A percentile compares a stretch with the other conserved stretches of the same genome.
These are phyloP conservation scores for Arthrinium phaeospermum DNA, from an alignment of 2,329 filamentous ascomycete genomes.

Conservation along the genomic window DNA sequence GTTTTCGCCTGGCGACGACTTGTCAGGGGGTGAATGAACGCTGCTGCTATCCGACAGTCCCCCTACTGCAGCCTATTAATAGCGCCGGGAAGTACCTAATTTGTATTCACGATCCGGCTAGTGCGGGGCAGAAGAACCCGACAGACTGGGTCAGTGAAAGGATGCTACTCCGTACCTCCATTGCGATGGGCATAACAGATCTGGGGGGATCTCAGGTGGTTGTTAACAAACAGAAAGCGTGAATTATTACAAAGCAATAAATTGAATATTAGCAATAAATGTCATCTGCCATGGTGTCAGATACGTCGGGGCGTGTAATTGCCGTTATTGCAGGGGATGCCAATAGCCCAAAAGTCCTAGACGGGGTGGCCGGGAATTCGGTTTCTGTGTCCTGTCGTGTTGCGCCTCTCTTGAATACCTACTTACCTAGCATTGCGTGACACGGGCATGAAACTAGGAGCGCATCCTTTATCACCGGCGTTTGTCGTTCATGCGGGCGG, in stretches of 20 bases:
- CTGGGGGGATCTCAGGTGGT: background rate
- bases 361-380: background rate
- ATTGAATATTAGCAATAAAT: background rate
- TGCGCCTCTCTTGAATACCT: background rate
- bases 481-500: background rate
- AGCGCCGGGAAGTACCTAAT: background rate
- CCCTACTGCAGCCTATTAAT: conserved; percentile 7
- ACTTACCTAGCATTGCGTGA: background rate
- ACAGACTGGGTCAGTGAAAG: background rate
- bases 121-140: conserved; percentile 9
- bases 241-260: background rate
- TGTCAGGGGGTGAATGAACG: background rate
- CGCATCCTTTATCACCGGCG: background rate
- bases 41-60: background rate
- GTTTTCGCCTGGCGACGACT: background rate
- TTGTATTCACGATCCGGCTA: background rate
- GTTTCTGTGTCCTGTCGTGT: conserved; percentile 3
- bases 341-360: conserved; percentile 2
- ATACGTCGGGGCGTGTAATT: background rate
- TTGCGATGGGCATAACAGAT: conserved; percentile 2
- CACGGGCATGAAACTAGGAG: background rate
- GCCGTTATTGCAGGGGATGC: background rate
- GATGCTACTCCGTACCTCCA: background rate
- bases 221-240: background rate
- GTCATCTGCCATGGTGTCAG: background rate